Percentiles rank a stretch among this genome's conserved stretches.
These are phyloP conservation scores for Fraxinus quadrangulata DNA, from an alignment of 257 asterid species.

Conservation along the genomic window DNA sequence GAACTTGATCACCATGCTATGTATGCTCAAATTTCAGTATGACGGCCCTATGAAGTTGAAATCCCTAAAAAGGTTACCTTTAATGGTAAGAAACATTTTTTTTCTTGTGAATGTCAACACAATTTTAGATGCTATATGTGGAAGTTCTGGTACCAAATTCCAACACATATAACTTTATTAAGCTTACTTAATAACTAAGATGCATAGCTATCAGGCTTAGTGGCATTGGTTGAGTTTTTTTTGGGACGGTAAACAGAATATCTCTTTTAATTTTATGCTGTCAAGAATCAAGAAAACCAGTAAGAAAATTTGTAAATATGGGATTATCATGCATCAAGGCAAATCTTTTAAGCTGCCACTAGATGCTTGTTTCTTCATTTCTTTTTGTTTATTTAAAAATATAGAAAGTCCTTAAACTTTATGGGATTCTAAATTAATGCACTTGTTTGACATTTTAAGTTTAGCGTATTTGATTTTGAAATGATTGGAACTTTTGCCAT, in stretches of 20 bases:
- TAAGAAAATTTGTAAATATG: neutral
- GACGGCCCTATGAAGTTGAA: neutral
- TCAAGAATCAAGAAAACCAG: neutral
- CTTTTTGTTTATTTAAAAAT: neutral
- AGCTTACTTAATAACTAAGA: neutral
- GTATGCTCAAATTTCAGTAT: neutral
- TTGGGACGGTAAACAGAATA: neutral
- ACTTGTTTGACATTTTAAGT: neutral
- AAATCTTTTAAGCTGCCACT: neutral
- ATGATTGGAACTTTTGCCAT: neutral
- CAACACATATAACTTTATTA: too few relatives aligned
- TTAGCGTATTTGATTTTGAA: neutral
- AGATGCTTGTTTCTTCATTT: neutral
- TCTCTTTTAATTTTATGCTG: neutral
- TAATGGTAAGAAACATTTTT: neutral
- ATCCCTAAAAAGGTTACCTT: neutral
- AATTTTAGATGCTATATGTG: neutral
- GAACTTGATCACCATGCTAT: neutral
- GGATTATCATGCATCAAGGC: neutral
- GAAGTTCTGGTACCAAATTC: neutral
- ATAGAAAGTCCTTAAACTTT: neutral
- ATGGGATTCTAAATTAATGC: neutral
- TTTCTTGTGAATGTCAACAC: neutral
- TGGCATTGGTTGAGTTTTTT: neutral
- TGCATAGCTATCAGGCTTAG: neutral